Percentiles rank a stretch among this genome's conserved stretches.
Evolutionary conservation across 495 filamentous ascomycete genomes (phyloP).

Genomic region (Penicillium crystallinum): DNA sequence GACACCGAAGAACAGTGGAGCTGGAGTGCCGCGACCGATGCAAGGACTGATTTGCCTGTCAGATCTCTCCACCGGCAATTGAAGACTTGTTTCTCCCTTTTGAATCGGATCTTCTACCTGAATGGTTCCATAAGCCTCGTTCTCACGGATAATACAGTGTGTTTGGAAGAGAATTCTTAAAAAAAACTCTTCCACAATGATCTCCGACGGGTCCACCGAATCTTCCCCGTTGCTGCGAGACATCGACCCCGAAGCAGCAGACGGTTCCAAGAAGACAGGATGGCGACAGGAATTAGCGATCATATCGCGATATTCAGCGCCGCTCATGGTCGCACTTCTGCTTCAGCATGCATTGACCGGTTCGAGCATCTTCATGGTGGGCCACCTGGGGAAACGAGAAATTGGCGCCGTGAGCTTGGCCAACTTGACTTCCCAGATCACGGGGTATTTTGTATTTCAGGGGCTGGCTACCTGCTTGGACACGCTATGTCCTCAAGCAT

Average conservation of each 20-base stretch:
- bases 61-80: background rate
- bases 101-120: background rate
- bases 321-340: slow-evolving; percentile 63
- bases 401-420: slow-evolving; percentile 63
- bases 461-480: slow-evolving; percentile 66
- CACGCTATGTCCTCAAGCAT: slow-evolving; percentile 71
- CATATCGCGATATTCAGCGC: slow-evolving; percentile 48
- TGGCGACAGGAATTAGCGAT: slow-evolving; percentile 13
- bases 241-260: background rate
- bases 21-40: background rate
- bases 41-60: slow-evolving; percentile 1
- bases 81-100: background rate
- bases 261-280: slow-evolving; percentile 1
- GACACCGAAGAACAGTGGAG: background rate
- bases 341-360: slow-evolving; percentile 69
- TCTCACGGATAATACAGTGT: background rate
- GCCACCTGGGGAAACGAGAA: slow-evolving; percentile 56
- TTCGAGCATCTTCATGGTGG: slow-evolving; percentile 63
- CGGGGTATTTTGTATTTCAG: slow-evolving; percentile 65
- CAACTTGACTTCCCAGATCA: slow-evolving; percentile 69
- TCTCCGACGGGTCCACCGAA: background rate
- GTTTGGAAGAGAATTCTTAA: background rate
- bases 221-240: slow-evolving; percentile 1
- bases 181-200: background rate
- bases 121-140: background rate